Conservation (phyloP, 345 rosid genomes). For the Schrenkiella parvula region DNA sequence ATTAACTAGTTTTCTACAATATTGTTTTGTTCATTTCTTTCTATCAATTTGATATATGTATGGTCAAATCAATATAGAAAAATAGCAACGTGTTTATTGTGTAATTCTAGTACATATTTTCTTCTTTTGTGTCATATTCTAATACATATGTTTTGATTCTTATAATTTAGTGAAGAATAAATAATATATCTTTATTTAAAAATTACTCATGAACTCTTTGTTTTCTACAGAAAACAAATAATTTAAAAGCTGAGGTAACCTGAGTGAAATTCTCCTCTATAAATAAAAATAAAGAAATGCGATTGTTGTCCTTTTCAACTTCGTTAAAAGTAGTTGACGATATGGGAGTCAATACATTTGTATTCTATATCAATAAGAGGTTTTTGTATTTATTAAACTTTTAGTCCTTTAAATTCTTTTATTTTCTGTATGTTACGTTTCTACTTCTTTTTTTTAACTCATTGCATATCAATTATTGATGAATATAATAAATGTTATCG, state of each 20-base stretch:
- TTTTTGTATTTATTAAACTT: neutral
- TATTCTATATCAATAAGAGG: neutral
- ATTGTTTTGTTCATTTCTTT: neutral
- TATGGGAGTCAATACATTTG: neutral
- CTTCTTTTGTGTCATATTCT: neutral
- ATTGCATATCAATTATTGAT: neutral
- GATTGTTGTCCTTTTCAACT: neutral
- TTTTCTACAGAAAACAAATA: neutral
- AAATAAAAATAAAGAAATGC: neutral
- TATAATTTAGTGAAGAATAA: neutral
- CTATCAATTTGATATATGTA: neutral
- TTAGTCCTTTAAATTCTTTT: neutral
- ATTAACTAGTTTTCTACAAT: too few relatives aligned
- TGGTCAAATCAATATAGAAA: neutral
- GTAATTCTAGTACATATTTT: too few relatives aligned
- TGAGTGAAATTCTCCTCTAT: neutral
- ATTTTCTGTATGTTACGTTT: neutral
- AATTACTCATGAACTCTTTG: neutral
- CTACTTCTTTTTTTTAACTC: neutral
- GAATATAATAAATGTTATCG: neutral
- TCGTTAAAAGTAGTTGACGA: neutral
- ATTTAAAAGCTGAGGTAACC: neutral
- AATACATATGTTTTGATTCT: too few relatives aligned
- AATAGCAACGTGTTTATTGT: neutral
- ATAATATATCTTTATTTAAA: neutral